Evolutionary conservation across 805 yeast genomes (phyloP), one percentile per base, ranked within the genome.

Genomic region (Pichia kluyveri): DNA sequence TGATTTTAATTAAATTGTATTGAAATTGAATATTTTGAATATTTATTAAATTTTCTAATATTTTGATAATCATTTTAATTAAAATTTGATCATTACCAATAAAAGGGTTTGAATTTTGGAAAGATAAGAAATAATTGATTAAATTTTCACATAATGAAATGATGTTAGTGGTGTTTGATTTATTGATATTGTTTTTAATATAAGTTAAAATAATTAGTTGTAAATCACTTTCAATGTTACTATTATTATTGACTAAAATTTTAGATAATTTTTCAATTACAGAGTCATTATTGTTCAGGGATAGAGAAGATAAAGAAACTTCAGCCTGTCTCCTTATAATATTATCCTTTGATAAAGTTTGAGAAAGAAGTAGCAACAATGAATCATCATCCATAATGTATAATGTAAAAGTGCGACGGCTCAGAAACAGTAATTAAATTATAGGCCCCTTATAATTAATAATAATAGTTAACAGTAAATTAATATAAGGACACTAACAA

Each of bases 21-120:
- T 60, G 64, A 87, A 89, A 83, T 7, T 56, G 60, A 8, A 40
- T 15, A 23, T 77, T 80, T 4, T 30, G 17, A 36, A 68, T 63
- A 47, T 67, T 64, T 50, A 83, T 61, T 10, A 83, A 78, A 40
- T 68, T 70, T 59, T 79, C 73, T 42, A 83, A 63, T 0, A 85
- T 75, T 30, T 77, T 76, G 17, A 81, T 65, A 14, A 38, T 17
- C 47, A 48, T 43, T 38, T 40, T 48, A 5, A 48, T 26, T 5
- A 44, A n/a, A 2, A 38, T 4, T 15, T 43, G 38, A 18, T 48
- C 37, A 8, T 23, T 9, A 5, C 34, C 38, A 8, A 11, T 8
- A 10, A 48, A 48, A 15, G 51, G 51, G 31, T 43, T 23, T 19
- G 6, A 34, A 10, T 34, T 34, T 14, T 17, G 11, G 12, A 23